Base-by-base conservation (phyloP, 352 stramenopile genomes). In the Phytophthora sojae region DNA sequence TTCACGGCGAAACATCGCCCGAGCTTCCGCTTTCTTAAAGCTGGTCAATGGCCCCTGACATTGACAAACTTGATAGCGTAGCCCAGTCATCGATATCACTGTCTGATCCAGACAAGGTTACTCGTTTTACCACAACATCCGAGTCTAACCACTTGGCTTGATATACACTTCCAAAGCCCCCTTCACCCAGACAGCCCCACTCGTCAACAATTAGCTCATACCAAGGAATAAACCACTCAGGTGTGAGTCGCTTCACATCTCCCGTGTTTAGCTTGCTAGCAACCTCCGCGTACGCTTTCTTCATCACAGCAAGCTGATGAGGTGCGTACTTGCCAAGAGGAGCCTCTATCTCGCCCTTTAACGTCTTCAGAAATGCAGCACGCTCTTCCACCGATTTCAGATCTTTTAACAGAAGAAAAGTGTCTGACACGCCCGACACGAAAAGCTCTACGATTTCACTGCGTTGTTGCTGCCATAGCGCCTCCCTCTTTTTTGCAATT, bases 1-100 rank as follows among this genome's bases (percentile, higher is more conserved):
- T 55, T 65, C 64, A 4, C 44, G 49, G 2, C 44, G 21, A 26
- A 71, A 71, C 47, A 61, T 65, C 15, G 9, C 35, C 5, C 9
- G 9, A n/a, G 35, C 6, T 44, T 44, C 35, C 15, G 35, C 35
- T 44, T 11, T 44, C 12, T 44, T 44, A 21, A 21, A 21, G 21
- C 21, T 21, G 21, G 21, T 21, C 21, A 21, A 21, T 21, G 1
- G 21, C 12, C 35, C 0, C 35, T 44, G 21, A 21, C 21, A 21
- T 21, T 21, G 21, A 21, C 21, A 21, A 21, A 21, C 21, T 21
- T 21, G 21, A 21, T 21, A 21, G 21, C 21, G 21, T 21, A 21
- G 21, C 21, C 21, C 21, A 21, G 21, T 21, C 9, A 9, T 9
- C 32, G 32, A 11, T 37, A 6, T 9, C 21, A 21, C 21, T 21